Evolutionary conservation across 805 yeast species (phyloP), one percentile per base, ranked within the genome.

Genomic region (Kuraishia hungarica): DNA sequence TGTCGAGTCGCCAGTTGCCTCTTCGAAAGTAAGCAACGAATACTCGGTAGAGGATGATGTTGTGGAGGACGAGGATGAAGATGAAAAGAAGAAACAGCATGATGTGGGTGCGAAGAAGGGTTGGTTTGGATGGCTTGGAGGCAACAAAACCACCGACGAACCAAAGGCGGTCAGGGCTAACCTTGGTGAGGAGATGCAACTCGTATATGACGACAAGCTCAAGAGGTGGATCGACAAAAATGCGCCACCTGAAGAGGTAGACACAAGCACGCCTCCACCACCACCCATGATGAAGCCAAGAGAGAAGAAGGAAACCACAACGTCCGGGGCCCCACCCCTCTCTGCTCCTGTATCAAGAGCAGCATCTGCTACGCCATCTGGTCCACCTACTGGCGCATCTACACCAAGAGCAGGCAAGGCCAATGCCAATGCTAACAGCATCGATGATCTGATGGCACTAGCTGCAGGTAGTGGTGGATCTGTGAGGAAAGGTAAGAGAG

Each of bases 151-250:
- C 50, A 79, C 81, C 28, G 84, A 81, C 51, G 88, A 82, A 53
- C 89, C 89, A 47, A 89, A 88, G 64, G 87, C 91, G 0, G 78
- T 84, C 58, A 81, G 82, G 59, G 98, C 97, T 43, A 90, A 94
- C 61, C 72, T 94, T 54, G 99, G 98, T 13, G 89, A 87, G 56
- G 79, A 83, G 57, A 86, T 77, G 64, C 74, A 80, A 19, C 86
- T 94, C 65, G 79, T 81, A 63, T 94, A 83, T 67, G 97, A 92
- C 71, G 93, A 89, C 62, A 82, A 87, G 57, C 78, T 87, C 64
- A 84, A 86, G 66, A 80, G 97, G 63, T 94, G 97, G 97, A 82
- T 94, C 53, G 85, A 89, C 64, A 81, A 80, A 55, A 80, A 82
- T 58, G 82, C 81, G 2, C 80, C 84, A 24, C 75, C 79, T 52